Percentiles rank a stretch among this genome's conserved stretches.
Conservation (phyloP, 257 asterid genomes). For the Rubia yunnanensis region DNA sequence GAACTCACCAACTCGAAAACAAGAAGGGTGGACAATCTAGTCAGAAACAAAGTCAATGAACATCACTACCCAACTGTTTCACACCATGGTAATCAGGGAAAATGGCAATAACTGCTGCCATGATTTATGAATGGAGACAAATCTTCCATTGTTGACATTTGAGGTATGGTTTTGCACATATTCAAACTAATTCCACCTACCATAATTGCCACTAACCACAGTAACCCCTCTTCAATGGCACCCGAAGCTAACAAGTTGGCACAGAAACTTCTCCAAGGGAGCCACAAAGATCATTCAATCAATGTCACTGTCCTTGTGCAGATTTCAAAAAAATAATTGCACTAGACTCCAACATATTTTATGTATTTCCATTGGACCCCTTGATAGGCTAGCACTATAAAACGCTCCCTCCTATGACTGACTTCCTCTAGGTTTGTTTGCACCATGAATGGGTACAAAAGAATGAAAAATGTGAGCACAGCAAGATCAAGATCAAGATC, state of each 20-base stretch:
- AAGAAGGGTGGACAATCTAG: neutral
- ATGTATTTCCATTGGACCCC: neutral
- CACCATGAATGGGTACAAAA: slow-evolving; percentile 21
- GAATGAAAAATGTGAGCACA: slow-evolving; percentile 15
- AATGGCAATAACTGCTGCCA: neutral
- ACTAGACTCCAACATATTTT: neutral
- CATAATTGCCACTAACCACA: neutral
- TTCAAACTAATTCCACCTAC: slow-evolving; percentile 17
- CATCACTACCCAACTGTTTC: neutral
- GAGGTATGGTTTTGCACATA: slow-evolving; percentile 10
- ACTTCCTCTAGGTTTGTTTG: neutral
- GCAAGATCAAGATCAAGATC: slow-evolving; percentile 25
- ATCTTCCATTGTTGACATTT: slow-evolving; percentile 3
- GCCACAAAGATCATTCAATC: neutral
- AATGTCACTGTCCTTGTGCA: neutral
- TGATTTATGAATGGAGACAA: neutral
- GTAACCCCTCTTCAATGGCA: neutral
- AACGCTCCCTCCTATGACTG: neutral
- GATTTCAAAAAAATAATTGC: neutral
- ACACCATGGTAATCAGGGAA: neutral
- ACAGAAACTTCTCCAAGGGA: neutral
- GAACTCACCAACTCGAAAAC: too few relatives aligned
- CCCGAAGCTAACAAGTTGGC: neutral
- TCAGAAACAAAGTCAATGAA: neutral
- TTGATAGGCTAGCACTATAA: neutral